A percentile compares a stretch with the other conserved stretches of the same genome.
phyloP scores from a whole-genome alignment of 768 basidiomycete species.

The Russula sp. region DNA sequence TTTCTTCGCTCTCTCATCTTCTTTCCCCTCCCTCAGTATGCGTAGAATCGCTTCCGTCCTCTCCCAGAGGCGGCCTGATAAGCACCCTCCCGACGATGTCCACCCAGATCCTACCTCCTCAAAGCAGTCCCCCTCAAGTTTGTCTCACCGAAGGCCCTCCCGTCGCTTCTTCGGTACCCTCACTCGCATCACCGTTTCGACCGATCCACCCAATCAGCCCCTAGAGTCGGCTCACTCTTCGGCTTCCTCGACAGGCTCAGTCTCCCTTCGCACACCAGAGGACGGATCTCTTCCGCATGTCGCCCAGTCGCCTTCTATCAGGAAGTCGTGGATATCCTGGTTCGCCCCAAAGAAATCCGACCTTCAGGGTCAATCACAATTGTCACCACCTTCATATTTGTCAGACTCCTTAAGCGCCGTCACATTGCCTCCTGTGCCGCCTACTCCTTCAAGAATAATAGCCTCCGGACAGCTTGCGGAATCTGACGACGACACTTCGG shows the following conservation, averaged over 20 bases:
- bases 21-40: constrained; percentile 35
- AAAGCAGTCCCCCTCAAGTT: background rate
- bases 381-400: background rate
- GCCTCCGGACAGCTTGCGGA: background rate
- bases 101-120: constrained; percentile 28
- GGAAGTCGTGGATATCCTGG: constrained; percentile 54
- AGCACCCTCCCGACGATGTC: constrained; percentile 28
- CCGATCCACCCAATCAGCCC: constrained; percentile 27
- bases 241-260: constrained; percentile 50
- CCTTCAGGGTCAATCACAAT: background rate
- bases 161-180: constrained; percentile 15
- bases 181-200: constrained; percentile 28
- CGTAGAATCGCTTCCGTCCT: constrained; percentile 59
- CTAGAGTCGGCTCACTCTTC: constrained; percentile 44
- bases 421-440: background rate
- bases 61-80: constrained; percentile 34
- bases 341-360: constrained; percentile 34
- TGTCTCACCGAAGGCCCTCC: constrained; percentile 12
- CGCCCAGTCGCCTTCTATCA: constrained; percentile 25
- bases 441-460: background rate
- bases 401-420: constrained; percentile 1
- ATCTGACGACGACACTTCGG: constrained; percentile 24
- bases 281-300: constrained; percentile 38
- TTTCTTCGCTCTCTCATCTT: background rate
- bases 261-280: constrained; percentile 49